Percentiles rank a stretch among this genome's conserved stretches.
phyloP scores from a whole-genome alignment of 352 stramenopile genomes.

The Phytophthora tentaculata region DNA sequence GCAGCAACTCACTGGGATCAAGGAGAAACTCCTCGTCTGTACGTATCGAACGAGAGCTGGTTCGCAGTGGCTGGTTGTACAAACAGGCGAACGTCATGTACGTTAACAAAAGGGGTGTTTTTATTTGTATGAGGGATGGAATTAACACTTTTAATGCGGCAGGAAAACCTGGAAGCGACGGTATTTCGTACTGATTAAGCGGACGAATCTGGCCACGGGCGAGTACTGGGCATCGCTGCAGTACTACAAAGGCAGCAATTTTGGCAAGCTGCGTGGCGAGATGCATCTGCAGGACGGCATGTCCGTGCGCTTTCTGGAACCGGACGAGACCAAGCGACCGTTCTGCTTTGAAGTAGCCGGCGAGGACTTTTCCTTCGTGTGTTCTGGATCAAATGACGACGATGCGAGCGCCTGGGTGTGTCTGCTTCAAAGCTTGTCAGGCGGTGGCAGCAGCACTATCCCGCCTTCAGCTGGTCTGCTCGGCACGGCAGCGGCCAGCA shows the following conservation, averaged over 20 bases:
- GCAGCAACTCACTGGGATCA: constrained; percentile 50
- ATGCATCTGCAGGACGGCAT: constrained; percentile 76
- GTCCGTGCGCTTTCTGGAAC: constrained; percentile 79
- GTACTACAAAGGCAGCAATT: constrained; percentile 89
- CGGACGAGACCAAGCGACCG: constrained; percentile 76
- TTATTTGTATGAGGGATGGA: not conserved
- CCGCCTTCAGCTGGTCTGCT: constrained; percentile 40
- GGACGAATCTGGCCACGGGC: constrained; percentile 67
- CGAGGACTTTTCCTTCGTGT: constrained; percentile 77
- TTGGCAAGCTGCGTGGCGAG: constrained; percentile 79
- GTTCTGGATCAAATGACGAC: constrained; percentile 82
- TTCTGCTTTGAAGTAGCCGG: constrained; percentile 87
- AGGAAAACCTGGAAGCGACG: constrained; percentile 89
- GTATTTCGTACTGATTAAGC: constrained; percentile 88
- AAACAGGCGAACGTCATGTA: constrained; percentile 73
- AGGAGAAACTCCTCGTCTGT: constrained; percentile 39
- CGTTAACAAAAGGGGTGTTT: constrained; percentile 36
- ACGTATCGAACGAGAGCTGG: constrained; percentile 51
- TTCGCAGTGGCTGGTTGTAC: constrained; percentile 60
- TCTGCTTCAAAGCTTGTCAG: constrained; percentile 76
- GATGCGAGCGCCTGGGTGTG: constrained; percentile 89
- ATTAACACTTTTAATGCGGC: constrained; percentile 22
- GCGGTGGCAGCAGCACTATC: constrained; percentile 45
- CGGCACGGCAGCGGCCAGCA: constrained; percentile 41
- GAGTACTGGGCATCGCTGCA: constrained; percentile 80